Conservation (phyloP, 2,329 filamentous ascomycete genomes). For the Alternaria atra region DNA sequence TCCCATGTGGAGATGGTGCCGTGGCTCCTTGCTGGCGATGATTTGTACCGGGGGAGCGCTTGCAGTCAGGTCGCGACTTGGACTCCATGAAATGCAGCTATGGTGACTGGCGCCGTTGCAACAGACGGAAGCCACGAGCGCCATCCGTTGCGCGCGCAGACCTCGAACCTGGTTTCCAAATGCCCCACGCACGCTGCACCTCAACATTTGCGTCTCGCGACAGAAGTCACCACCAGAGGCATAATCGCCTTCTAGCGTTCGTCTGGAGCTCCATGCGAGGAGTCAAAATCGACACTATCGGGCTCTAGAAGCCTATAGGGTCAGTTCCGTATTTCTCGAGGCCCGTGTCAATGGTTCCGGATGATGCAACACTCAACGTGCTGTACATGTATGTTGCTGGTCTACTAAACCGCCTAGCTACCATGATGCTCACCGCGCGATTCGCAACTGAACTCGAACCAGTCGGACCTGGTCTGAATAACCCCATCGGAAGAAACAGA, state of each 20-base stretch:
- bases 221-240: neutral
- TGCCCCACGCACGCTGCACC: constrained; percentile 22
- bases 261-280: neutral
- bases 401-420: constrained; percentile 13
- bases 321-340: neutral
- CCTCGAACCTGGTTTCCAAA: constrained; percentile 32
- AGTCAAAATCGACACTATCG: neutral
- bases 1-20: constrained; percentile 10
- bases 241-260: neutral
- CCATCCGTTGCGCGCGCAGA: constrained; percentile 39
- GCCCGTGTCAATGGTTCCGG: neutral
- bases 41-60: constrained; percentile 14
- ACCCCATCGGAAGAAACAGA: constrained; percentile 18
- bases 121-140: constrained; percentile 39
- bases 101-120: constrained; percentile 37
- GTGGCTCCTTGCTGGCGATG: constrained; percentile 14
- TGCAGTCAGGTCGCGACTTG: constrained; percentile 17
- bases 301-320: neutral
- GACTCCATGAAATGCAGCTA: constrained; percentile 16
- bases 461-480: constrained; percentile 16
- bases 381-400: neutral
- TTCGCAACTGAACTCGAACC: constrained; percentile 16
- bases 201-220: neutral
- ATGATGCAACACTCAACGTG: neutral
- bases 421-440: constrained; percentile 12